These are phyloP conservation scores for Aureobasidium sp. DNA, from an alignment of 2,329 filamentous ascomycete genomes.

Conservation along the genomic window DNA sequence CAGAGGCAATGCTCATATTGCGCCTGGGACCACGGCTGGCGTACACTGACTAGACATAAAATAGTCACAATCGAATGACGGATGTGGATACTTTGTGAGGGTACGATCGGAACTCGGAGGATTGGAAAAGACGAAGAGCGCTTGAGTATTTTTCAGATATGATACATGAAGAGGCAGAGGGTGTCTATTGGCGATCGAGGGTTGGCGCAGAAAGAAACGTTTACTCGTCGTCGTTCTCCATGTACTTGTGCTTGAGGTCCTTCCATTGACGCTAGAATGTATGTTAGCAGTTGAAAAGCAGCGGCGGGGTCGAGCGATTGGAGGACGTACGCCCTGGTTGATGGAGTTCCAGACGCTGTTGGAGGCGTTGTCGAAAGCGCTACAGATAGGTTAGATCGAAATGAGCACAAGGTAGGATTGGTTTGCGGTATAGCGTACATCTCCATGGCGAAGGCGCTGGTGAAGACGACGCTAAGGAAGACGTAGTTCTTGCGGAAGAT, in stretches of 20 bases:
- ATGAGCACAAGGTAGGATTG: background rate
- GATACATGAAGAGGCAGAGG: conserved; percentile 11
- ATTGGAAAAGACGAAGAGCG: background rate
- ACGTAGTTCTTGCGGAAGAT: conserved; percentile 80
- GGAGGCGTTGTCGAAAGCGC: conserved; percentile 73
- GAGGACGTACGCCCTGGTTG: conserved; percentile 80
- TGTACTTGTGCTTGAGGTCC: conserved; percentile 89
- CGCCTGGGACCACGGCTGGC: background rate
- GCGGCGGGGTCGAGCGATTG: no score
- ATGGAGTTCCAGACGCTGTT: conserved; percentile 84
- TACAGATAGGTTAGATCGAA: conserved; percentile 34
- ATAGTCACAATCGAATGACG: background rate
- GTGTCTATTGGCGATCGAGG: conserved; percentile 3
- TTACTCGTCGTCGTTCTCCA: conserved; percentile 48
- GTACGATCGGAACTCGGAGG: no score
- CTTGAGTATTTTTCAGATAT: conserved; percentile 15
- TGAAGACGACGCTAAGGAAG: conserved; percentile 84
- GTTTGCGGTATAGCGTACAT: conserved; percentile 56
- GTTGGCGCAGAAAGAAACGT: background rate
- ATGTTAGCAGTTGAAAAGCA: conserved; percentile 22
- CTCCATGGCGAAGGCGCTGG: conserved; percentile 82
- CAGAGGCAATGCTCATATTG: background rate
- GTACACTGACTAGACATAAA: background rate
- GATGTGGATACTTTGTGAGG: background rate
- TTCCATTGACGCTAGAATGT: conserved; percentile 94